Percentiles rank a stretch among this genome's conserved stretches.
These are phyloP conservation scores for Circinella minor DNA, from an alignment of 371 early-diverging fungal genomes.

Conservation along the genomic window DNA sequence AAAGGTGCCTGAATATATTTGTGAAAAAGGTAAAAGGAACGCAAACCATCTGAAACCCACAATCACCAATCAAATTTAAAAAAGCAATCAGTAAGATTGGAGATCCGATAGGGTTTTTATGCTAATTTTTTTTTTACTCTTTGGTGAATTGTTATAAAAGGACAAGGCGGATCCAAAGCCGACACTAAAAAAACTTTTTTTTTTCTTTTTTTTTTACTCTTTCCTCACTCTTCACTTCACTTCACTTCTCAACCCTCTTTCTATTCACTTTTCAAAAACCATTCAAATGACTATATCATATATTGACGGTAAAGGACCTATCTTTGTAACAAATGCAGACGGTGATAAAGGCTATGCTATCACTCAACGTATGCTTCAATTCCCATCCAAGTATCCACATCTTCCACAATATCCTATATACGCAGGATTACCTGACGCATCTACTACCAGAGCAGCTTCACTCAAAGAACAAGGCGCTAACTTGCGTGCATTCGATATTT, in stretches of 20 bases:
- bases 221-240: background rate
- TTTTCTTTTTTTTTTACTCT: background rate
- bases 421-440: slow-evolving; percentile 48
- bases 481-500: slow-evolving; percentile 46
- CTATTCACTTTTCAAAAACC: no score
- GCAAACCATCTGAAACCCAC: background rate
- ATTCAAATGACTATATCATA: background rate
- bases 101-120: slow-evolving; percentile 3
- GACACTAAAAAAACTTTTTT: background rate
- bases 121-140: background rate
- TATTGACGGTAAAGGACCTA: slow-evolving; percentile 43
- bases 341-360: slow-evolving; percentile 53
- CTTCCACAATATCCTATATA: slow-evolving; percentile 38
- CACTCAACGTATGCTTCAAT: slow-evolving; percentile 44
- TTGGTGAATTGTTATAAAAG: background rate
- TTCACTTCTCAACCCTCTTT: background rate
- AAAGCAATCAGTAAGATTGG: background rate
- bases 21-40: background rate
- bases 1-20: background rate
- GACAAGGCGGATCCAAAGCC: background rate
- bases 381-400: slow-evolving; percentile 43
- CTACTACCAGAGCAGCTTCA: slow-evolving; percentile 37
- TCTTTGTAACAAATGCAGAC: slow-evolving; percentile 54
- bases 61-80: background rate
- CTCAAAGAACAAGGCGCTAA: slow-evolving; percentile 40